phyloP scores from a whole-genome alignment of 2,329 filamentous ascomycete genomes.

The Malbranchea cinnamomea region DNA sequence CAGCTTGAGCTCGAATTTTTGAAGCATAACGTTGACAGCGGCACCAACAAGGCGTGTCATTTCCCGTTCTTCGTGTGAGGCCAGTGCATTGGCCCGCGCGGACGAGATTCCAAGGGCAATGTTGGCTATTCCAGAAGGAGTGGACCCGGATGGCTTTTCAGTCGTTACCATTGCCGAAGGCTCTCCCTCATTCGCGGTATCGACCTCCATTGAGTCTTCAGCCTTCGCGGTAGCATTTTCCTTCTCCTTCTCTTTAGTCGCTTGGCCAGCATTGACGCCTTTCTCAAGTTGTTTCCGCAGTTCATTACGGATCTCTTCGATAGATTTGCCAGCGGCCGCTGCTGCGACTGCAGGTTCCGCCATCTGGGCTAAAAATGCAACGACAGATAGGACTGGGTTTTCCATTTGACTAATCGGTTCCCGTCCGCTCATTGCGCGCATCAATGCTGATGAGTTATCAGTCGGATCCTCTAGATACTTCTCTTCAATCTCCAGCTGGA shows the following conservation, averaged over 20 bases:
- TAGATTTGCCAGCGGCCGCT: conserved; percentile 74
- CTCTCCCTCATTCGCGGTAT: conserved; percentile 22
- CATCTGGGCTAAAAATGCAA: conserved; percentile 82
- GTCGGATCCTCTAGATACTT: conserved; percentile 79
- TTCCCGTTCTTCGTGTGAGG: conserved; percentile 91
- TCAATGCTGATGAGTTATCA: conserved; percentile 44
- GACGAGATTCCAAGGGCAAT: conserved; percentile 77
- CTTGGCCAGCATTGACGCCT: conserved; percentile 38
- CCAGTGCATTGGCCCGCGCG: conserved; percentile 70
- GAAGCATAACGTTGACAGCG: conserved; percentile 81
- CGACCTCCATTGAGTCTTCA: conserved; percentile 47
- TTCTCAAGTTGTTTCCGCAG: conserved; percentile 66
- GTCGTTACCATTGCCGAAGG: conserved; percentile 26
- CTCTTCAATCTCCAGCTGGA: conserved; percentile 93
- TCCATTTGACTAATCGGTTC: conserved; percentile 85
- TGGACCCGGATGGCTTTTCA: conserved; percentile 32
- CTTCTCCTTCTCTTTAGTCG: conserved; percentile 41
- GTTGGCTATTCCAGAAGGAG: conserved; percentile 43
- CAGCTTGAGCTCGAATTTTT: conserved; percentile 91
- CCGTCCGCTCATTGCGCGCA: conserved; percentile 61
- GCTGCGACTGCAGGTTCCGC: conserved; percentile 83
- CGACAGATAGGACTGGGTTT: conserved; percentile 92
- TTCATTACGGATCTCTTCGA: conserved; percentile 68
- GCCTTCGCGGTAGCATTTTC: conserved; percentile 33
- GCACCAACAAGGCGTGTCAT: conserved; percentile 88